A percentile compares a stretch with the other conserved stretches of the same genome.
Conservation (phyloP, 768 basidiomycete species). For the Lentinula aciculospora region DNA sequence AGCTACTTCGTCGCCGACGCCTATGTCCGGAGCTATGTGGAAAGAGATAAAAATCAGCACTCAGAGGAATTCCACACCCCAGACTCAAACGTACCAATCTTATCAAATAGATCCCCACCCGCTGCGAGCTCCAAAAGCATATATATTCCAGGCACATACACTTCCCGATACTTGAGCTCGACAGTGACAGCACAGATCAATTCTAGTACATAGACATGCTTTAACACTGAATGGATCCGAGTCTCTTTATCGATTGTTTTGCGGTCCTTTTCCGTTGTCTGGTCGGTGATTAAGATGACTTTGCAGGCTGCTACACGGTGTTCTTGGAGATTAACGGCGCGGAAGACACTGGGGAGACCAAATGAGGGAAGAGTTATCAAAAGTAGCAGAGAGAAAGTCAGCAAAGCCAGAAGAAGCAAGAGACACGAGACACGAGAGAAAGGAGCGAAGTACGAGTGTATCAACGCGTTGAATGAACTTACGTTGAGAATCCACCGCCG, state of each 20-base stretch:
- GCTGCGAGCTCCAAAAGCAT: constrained; percentile 90
- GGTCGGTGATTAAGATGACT: constrained; percentile 57
- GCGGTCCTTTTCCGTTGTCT: constrained; percentile 62
- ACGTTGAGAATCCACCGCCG: constrained; percentile 87
- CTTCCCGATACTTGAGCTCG: constrained; percentile 49
- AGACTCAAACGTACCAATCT: constrained; percentile 70
- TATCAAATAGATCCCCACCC: constrained; percentile 96
- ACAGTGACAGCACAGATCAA: constrained; percentile 77
- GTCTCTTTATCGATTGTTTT: constrained; percentile 91
- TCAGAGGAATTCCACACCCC: not conserved
- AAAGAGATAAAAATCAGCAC: not conserved
- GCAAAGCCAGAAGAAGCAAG: too few relatives aligned
- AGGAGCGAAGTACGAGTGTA: not conserved
- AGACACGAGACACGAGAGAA: not conserved
- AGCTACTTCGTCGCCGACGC: constrained; percentile 80
- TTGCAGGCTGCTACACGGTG: constrained; percentile 85
- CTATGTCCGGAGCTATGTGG: constrained; percentile 77
- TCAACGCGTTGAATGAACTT: constrained; percentile 18
- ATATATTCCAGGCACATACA: constrained; percentile 79
- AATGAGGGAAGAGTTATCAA: too few relatives aligned
- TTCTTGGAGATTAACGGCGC: constrained; percentile 64
- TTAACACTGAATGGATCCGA: constrained; percentile 76
- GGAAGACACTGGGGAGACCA: constrained; percentile 59
- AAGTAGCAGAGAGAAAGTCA: too few relatives aligned
- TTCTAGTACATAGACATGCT: constrained; percentile 76